Percentiles rank a stretch among this genome's conserved stretches.
phyloP scores from a whole-genome alignment of 2,329 filamentous ascomycete genomes.

The Talaromyces sp. region DNA sequence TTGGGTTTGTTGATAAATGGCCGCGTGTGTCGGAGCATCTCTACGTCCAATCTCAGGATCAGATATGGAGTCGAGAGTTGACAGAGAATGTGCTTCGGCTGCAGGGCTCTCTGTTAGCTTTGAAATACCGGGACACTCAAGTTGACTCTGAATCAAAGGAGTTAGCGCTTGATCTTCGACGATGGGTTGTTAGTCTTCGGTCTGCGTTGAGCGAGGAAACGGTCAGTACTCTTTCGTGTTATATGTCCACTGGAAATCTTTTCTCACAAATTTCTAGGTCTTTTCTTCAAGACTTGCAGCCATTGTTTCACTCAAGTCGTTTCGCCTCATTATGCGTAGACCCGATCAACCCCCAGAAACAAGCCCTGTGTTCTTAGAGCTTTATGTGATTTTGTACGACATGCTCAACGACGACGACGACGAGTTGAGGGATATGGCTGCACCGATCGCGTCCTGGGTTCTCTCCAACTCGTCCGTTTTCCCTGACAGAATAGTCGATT shows the following conservation, averaged over 20 bases:
- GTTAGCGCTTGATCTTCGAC: slow-evolving; percentile 21
- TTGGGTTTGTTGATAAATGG: slow-evolving; percentile 23
- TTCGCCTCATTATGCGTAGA: slow-evolving; percentile 39
- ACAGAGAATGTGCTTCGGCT: slow-evolving; percentile 32
- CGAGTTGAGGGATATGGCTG: slow-evolving; percentile 67
- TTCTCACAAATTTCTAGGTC: slow-evolving; percentile 22
- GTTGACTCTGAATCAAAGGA: slow-evolving; percentile 11
- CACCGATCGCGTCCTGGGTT: slow-evolving; percentile 31
- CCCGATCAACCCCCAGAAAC: slow-evolving; percentile 16
- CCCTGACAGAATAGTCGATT: slow-evolving; percentile 22
- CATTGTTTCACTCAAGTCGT: slow-evolving; percentile 27
- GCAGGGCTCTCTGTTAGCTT: slow-evolving; percentile 32
- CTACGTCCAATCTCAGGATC: slow-evolving; percentile 16
- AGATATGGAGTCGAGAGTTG: slow-evolving; percentile 31
- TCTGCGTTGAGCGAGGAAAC: slow-evolving; percentile 39
- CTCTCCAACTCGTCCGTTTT: slow-evolving; percentile 30
- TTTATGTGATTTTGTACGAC: slow-evolving; percentile 66
- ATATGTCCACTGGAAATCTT: not conserved
- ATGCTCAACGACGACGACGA: slow-evolving; percentile 86
- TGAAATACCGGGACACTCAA: slow-evolving; percentile 16
- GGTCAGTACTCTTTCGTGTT: slow-evolving; percentile 20
- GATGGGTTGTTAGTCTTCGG: slow-evolving; percentile 30
- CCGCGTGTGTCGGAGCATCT: slow-evolving; percentile 22
- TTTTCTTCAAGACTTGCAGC: slow-evolving; percentile 37
- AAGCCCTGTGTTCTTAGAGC: slow-evolving; percentile 43